Conservation (phyloP, 83 land plant genomes). For the Picea abies region DNA sequence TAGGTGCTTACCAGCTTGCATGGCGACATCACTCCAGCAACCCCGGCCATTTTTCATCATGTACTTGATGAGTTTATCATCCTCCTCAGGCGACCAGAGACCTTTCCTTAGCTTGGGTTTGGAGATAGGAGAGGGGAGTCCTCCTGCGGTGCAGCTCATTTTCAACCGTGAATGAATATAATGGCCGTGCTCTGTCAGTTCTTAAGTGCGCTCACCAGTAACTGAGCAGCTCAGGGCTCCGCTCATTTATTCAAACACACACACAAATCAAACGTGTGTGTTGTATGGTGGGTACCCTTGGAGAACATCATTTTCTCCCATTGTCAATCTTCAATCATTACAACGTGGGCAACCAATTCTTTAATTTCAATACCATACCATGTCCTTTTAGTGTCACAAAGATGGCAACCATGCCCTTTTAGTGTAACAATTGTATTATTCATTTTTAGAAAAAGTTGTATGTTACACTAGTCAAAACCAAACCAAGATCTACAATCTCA, state of each 20-base stretch:
- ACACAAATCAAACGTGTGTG: neutral
- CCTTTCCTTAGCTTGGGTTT: conserved; percentile 47
- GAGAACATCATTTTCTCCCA: conserved; percentile 11
- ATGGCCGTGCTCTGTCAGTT: neutral
- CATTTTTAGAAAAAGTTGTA: too few relatives aligned
- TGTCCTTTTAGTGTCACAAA: too few relatives aligned
- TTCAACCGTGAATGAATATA: neutral
- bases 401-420: too few relatives aligned
- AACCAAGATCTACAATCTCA: too few relatives aligned
- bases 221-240: conserved; percentile 1
- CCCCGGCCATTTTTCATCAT: conserved; percentile 55
- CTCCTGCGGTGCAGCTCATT: neutral
- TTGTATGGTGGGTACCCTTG: neutral
- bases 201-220: conserved; percentile 16
- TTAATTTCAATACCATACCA: neutral
- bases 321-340: conserved; percentile 15
- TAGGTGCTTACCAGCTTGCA: conserved; percentile 32
- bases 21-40: conserved; percentile 60
- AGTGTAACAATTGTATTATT: too few relatives aligned
- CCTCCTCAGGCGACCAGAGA: conserved; percentile 62
- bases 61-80: conserved; percentile 57
- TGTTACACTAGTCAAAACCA: too few relatives aligned
- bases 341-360: conserved; percentile 8
- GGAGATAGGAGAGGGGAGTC: neutral
- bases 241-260: conserved; percentile 7